These are phyloP conservation scores for Leishmania martiniquensis DNA, from an alignment of 208 protist genomes.

Conservation along the genomic window DNA sequence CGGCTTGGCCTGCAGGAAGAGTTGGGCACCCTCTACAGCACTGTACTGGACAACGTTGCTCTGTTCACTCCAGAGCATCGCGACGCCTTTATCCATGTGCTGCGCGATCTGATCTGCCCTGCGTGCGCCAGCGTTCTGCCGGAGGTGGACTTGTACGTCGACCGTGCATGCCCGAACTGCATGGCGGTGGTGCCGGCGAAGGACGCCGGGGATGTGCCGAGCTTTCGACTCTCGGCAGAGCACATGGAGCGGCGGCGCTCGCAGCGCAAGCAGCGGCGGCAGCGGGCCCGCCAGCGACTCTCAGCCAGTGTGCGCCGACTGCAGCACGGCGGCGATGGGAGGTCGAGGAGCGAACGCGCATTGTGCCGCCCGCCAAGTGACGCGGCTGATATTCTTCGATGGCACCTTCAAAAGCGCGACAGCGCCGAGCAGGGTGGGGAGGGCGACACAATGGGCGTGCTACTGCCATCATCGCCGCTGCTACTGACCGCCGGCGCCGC, in stretches of 20 bases:
- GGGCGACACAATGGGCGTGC: not conserved
- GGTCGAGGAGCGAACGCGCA: slow-evolving; percentile 10
- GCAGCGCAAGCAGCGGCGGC: slow-evolving; percentile 41
- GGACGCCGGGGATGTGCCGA: slow-evolving; percentile 48
- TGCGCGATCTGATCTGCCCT: slow-evolving; percentile 81
- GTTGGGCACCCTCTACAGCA: slow-evolving; percentile 76
- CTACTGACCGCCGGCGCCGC: slow-evolving; percentile 30
- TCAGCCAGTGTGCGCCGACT: slow-evolving; percentile 44
- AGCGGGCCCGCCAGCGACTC: slow-evolving; percentile 43
- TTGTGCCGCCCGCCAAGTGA: slow-evolving; percentile 31
- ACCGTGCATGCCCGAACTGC: slow-evolving; percentile 72
- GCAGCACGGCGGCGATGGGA: slow-evolving; percentile 3
- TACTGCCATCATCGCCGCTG: slow-evolving; percentile 35
- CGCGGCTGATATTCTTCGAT: slow-evolving; percentile 42
- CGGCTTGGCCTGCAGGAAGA: slow-evolving; percentile 71
- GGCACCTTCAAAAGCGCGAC: slow-evolving; percentile 11
- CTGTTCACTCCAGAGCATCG: slow-evolving; percentile 65
- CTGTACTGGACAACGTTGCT: slow-evolving; percentile 78
- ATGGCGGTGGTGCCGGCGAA: slow-evolving; percentile 66
- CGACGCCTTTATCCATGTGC: slow-evolving; percentile 65
- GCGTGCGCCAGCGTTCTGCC: slow-evolving; percentile 66
- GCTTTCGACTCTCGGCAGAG: slow-evolving; percentile 73
- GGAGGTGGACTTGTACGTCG: slow-evolving; percentile 58
- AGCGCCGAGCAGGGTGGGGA: not conserved
- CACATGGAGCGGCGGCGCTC: slow-evolving; percentile 59